Conservation (phyloP, 305 asterid genomes). For the Solanum chacoense region DNA sequence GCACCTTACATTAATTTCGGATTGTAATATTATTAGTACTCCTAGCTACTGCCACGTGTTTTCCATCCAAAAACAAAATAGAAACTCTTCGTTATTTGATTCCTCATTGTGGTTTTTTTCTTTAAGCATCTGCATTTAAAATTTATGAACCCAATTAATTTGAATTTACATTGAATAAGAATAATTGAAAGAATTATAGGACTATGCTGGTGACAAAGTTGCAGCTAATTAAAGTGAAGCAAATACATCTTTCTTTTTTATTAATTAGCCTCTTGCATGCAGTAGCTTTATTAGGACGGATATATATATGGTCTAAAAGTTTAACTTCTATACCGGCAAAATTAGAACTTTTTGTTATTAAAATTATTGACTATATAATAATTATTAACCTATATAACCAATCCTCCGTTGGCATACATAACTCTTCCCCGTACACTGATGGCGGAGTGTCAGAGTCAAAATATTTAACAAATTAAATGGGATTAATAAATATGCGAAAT, state of each 20-base stretch:
- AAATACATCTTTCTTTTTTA: too few species aligned
- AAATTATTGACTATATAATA: neutral
- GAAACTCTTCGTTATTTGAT: neutral
- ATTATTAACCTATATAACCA: neutral
- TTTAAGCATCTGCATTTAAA: neutral
- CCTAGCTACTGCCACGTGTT: neutral
- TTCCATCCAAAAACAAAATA: neutral
- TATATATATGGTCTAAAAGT: neutral
- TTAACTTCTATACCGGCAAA: neutral
- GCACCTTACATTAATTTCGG: neutral
- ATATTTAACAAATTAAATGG: neutral
- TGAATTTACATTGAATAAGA: neutral
- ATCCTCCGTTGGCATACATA: neutral
- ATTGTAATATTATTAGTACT: neutral
- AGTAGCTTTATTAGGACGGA: neutral
- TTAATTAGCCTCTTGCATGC: neutral
- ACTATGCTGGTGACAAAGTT: neutral
- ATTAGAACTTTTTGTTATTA: neutral
- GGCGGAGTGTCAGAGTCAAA: neutral
- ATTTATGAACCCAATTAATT: neutral
- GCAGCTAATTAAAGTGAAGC: neutral
- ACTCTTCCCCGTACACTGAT: neutral
- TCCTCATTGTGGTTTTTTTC: neutral
- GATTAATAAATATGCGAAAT: neutral
- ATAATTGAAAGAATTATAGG: neutral